Evolutionary conservation across 768 basidiomycete species (phyloP).

Genomic region (Lactarius psammicola): DNA sequence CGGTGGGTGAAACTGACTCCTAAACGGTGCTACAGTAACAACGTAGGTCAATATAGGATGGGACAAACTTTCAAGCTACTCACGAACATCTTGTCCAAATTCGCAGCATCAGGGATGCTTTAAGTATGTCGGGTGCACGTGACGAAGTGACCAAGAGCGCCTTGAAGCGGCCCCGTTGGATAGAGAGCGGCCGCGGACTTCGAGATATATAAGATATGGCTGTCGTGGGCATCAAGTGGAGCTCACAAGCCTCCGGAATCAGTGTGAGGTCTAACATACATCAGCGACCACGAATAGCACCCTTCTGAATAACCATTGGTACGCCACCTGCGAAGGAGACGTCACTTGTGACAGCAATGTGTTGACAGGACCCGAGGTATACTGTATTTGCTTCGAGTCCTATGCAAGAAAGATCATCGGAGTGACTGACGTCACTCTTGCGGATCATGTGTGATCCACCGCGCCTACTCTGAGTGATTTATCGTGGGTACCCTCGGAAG

Average conservation of each 20-base stretch:
- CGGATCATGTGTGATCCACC: neutral
- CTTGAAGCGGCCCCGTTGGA: neutral
- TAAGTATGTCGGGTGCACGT: neutral
- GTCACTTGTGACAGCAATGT: neutral
- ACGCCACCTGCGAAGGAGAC: neutral
- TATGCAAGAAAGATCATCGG: neutral
- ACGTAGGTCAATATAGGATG: neutral
- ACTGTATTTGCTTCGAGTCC: neutral
- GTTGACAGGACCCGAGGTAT: neutral
- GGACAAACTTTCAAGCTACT: neutral
- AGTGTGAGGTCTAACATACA: too few relatives aligned
- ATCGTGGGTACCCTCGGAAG: neutral
- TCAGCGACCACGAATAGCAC: too few relatives aligned
- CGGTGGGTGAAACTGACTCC: neutral
- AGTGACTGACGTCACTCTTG: neutral
- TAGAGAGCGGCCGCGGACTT: neutral
- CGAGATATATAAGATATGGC: neutral
- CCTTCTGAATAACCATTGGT: too few relatives aligned
- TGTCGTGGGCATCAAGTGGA: neutral
- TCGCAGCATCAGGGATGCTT: neutral
- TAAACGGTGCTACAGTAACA: neutral
- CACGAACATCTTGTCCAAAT: neutral
- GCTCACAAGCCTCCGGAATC: neutral
- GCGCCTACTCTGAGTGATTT: neutral
- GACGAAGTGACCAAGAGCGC: too few relatives aligned